Evolutionary conservation across 805 yeast genomes (phyloP).

Genomic region (Danielozyma ontarioensis): DNA sequence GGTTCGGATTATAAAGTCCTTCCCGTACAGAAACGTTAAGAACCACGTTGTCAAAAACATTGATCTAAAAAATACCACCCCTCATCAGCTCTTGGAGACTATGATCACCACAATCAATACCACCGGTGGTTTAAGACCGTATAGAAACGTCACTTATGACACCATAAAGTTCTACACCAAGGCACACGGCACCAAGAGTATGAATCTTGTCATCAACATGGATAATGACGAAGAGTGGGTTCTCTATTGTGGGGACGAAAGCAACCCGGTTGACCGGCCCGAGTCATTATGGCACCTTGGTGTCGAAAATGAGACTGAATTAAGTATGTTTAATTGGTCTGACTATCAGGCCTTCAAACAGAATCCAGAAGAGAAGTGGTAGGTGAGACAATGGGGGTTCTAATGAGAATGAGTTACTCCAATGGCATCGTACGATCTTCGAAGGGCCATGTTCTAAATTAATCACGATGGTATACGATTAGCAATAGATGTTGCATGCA

Average conservation of each 20-base stretch:
- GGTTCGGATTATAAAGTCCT: conserved; percentile 82
- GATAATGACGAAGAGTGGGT: conserved; percentile 78
- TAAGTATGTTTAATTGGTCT: conserved; percentile 68
- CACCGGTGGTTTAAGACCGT: conserved; percentile 74
- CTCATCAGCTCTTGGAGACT: conserved; percentile 54
- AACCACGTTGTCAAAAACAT: conserved; percentile 65
- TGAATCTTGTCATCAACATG: conserved; percentile 85
- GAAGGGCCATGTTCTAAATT: too few species aligned
- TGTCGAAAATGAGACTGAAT: conserved; percentile 83
- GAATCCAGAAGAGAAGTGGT: conserved; percentile 93
- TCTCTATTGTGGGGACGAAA: conserved; percentile 17
- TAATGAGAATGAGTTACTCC: too few species aligned
- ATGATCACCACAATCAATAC: conserved; percentile 43
- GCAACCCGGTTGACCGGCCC: conserved; percentile 4
- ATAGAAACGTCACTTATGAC: conserved; percentile 68
- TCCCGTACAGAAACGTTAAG: conserved; percentile 84
- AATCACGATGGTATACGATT: too few species aligned
- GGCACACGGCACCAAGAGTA: conserved; percentile 92
- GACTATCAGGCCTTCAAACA: conserved; percentile 66
- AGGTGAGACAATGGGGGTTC: conserved; percentile 8
- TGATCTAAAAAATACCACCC: conserved; percentile 66
- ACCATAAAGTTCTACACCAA: conserved; percentile 84
- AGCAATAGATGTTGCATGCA: too few species aligned
- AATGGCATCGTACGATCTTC: too few species aligned
- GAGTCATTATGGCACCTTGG: conserved; percentile 32